A percentile compares a stretch with the other conserved stretches of the same genome.
Conservation (phyloP, 495 filamentous ascomycete species). For the Talaromyces proteolyticus region DNA sequence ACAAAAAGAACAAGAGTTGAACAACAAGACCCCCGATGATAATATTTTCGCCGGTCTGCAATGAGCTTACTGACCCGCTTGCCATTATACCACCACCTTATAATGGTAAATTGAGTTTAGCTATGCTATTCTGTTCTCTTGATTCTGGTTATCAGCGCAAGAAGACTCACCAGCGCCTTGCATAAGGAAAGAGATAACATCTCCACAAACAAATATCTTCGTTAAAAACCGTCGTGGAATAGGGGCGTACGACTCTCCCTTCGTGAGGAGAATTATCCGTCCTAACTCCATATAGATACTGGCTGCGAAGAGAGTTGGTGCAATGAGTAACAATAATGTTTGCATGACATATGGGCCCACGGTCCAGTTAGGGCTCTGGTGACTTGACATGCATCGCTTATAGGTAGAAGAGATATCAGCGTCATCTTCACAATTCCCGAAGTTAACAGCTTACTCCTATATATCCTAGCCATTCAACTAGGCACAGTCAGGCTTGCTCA, state of each 20-base stretch:
- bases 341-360: conserved; percentile 40
- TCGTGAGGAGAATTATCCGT: conserved; percentile 34
- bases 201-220: conserved; percentile 31
- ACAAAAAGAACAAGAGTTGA: too few relatives aligned
- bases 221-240: conserved; percentile 40
- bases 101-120: too few relatives aligned
- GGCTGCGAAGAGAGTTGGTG: conserved; percentile 46
- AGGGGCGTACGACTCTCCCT: conserved; percentile 29
- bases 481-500: not conserved
- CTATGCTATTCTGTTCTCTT: too few relatives aligned
- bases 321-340: conserved; percentile 37
- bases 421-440: too few relatives aligned
- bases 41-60: too few relatives aligned
- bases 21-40: too few relatives aligned
- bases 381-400: conserved; percentile 24
- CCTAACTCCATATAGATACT: conserved; percentile 54
- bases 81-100: too few relatives aligned
- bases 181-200: conserved; percentile 34
- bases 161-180: conserved; percentile 18
- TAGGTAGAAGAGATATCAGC: too few relatives aligned
- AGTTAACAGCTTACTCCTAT: too few relatives aligned
- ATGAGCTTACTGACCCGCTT: too few relatives aligned
- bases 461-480: conserved; percentile 35
- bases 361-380: conserved; percentile 19
- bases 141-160: too few relatives aligned